A percentile compares a stretch with the other conserved stretches of the same genome.
Conservation (phyloP, 306 rosid species). For the Prunus armeniaca region DNA sequence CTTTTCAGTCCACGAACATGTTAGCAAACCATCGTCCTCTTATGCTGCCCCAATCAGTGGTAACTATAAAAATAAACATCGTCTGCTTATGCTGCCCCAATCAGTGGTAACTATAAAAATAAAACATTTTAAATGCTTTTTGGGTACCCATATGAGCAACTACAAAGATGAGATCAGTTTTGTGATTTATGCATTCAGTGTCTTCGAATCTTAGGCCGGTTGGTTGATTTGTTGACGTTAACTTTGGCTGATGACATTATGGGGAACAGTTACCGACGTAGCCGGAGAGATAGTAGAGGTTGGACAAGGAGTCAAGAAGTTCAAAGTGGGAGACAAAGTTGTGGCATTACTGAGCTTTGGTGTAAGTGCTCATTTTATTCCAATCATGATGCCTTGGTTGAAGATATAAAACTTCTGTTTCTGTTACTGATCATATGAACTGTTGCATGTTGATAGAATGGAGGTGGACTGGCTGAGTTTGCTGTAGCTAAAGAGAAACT, state of each 20-base stretch:
- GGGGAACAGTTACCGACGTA: constrained; percentile 54
- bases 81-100: too few relatives aligned
- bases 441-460: constrained; percentile 33
- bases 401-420: too few relatives aligned
- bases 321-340: constrained; percentile 65
- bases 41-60: neutral
- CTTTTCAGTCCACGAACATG: too few relatives aligned
- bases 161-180: too few relatives aligned
- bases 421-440: too few relatives aligned
- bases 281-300: constrained; percentile 59
- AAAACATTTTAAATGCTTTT: neutral
- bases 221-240: too few relatives aligned
- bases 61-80: neutral
- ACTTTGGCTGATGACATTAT: constrained; percentile 5
- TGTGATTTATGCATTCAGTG: too few relatives aligned
- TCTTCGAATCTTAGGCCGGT: too few relatives aligned
- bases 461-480: constrained; percentile 61
- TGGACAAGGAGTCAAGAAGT: constrained; percentile 48
- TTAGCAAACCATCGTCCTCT: too few relatives aligned
- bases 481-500: too few relatives aligned
- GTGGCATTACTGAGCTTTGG: constrained; percentile 27
- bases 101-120: neutral
- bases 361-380: constrained; percentile 31
- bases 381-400: neutral
- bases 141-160: too few relatives aligned